phyloP scores from a whole-genome alignment of 345 rosid genomes.

The Acer campestre region DNA sequence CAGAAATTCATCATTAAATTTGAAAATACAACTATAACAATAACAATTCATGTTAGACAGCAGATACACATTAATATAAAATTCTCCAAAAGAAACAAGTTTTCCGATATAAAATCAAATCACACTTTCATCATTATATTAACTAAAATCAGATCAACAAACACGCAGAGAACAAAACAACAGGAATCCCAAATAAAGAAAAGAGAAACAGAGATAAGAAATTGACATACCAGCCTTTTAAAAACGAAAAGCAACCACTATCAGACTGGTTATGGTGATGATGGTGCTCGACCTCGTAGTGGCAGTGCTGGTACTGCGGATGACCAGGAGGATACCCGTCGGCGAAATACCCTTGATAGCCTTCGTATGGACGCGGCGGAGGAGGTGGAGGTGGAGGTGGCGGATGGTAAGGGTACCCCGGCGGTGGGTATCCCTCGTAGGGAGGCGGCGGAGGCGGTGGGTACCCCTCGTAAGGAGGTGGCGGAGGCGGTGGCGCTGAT shows the following conservation, averaged over 20 bases:
- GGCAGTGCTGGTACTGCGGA: slow-evolving; percentile 43
- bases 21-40: background rate
- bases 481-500: slow-evolving; percentile 59
- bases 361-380: slow-evolving; percentile 51
- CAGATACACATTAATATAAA: background rate
- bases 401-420: slow-evolving; percentile 53
- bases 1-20: background rate
- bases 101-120: background rate
- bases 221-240: slow-evolving; percentile 72
- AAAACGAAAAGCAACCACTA: slow-evolving; percentile 56
- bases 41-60: background rate
- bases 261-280: slow-evolving; percentile 50
- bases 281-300: slow-evolving; percentile 45
- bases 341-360: slow-evolving; percentile 80
- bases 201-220: slow-evolving; percentile 3
- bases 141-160: background rate
- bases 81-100: background rate
- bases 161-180: background rate
- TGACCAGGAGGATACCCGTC: slow-evolving; percentile 60
- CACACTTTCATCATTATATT: background rate
- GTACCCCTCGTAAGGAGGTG: slow-evolving; percentile 50
- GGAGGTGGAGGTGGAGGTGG: slow-evolving; percentile 54
- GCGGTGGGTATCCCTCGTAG: slow-evolving; percentile 58
- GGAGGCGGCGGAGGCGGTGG: slow-evolving; percentile 53
- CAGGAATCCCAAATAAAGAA: background rate